Evolutionary conservation across 2,329 filamentous ascomycete species (phyloP), one percentile per base, ranked within the genome.

Genomic region (Paracorniculantispora psalliotae): DNA sequence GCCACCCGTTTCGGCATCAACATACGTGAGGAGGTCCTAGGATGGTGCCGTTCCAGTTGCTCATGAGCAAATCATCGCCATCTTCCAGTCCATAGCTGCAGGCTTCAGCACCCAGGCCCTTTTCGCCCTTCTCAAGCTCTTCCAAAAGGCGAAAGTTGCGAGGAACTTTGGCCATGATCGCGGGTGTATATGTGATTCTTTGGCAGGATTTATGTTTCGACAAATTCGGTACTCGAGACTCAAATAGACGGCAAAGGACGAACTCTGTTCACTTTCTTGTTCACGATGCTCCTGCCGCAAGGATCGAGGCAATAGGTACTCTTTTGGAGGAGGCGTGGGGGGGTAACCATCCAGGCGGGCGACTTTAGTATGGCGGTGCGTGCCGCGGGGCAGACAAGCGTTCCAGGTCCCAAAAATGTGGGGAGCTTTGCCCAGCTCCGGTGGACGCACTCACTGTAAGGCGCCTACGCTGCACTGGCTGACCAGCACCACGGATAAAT

Each of bases 61-160:
- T 93, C 92, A 99, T 96, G 75, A 94, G 85, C 64, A 97, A 84
- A 70, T 99, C 94, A 71, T 97, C 92, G 50, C 90, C 88, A 73
- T 97, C 92, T 64, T 93, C 91, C 59, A 99, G 84, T 68, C 94
- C 94, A 68, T 97, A 97, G 47, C 94, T 97, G 79, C 93, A 97
- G 62, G 92, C 92, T 79, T 97, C 94, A 73, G 93, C 92, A 70
- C 94, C 93, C 63, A 94, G 83, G 62, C 94, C 94, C 77, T 99
- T 99, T 80, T 99, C 94, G 70, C 94, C 94, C 80, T 97, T 97
- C 80, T 99, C 94, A 21, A 99, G 83, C 85, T 99, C 94, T 75
- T 97, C 94, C 59, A 99, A 82, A 65, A 99, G 85, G 71, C 93
- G 88, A 74, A 99, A 99, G 79, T 97, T 97, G 73, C 94, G 86